Evolutionary conservation across 2,329 filamentous ascomycete genomes (phyloP), one percentile per base, ranked within the genome.

Genomic region (Ambrosiella xylebori): DNA sequence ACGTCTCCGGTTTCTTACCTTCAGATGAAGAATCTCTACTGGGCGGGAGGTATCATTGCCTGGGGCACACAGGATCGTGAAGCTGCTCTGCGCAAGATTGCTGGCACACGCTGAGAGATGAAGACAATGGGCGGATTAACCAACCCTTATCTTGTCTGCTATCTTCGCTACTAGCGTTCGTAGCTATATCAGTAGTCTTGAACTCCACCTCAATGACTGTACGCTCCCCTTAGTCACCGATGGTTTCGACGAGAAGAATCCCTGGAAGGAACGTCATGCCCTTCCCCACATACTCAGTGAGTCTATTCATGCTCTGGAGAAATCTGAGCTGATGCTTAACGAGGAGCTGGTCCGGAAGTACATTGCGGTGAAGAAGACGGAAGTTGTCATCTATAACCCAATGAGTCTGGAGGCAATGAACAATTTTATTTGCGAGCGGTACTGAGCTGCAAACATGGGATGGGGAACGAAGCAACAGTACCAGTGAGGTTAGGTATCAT

Each of bases 31-130:
- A 82, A 88, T 57, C 78, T 86, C n/a, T 73, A 72, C 60, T 93
- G 86, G 87, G 78, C 85, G 0, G 86, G 86, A n/a, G 86, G 86
- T 0, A 78, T 84, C 82, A 78, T 90, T 0, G 72, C 83, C 0
- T 94, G 86, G 87, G 88, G 88, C 11, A 85, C 81, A 3, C 82
- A 93, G 69, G 93, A 93, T 67, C 80, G 85, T 15, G 86, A 91
- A 71, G 75, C 80, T 3, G 84, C 87, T 0, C 72, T 94, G 8
- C 78, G 87, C 11, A 82, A 84, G 66, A 77, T 88, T 53, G 71
- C 72, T 2, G 71, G 68, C 1, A 81, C 79, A 17, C 83, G 88
- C 65, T 94, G 86, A 84, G 88, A 94, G 69, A 64, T 94, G 19
- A 84, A 88, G 65, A 80, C 78, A 57, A 65, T 91, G n/a, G 88